Conservation (phyloP, 2,329 filamentous ascomycete genomes). For the Penicillium palitans region DNA sequence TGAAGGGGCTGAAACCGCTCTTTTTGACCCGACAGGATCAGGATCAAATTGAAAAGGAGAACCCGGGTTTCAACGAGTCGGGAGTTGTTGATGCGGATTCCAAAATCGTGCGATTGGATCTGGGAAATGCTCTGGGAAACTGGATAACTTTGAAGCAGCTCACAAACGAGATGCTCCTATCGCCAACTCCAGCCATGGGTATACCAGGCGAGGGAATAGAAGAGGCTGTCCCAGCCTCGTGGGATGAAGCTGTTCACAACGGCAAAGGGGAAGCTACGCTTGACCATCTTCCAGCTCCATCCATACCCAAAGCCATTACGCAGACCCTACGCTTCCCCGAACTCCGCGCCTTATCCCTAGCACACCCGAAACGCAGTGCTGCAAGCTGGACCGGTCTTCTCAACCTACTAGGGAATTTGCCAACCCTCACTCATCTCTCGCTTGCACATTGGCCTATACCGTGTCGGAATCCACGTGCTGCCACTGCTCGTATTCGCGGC, state of each 20-base stretch:
- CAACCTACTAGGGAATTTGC: slow-evolving; percentile 52
- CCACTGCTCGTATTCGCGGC: slow-evolving; percentile 46
- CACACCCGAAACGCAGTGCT: slow-evolving; percentile 46
- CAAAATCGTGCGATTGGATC: slow-evolving; percentile 54
- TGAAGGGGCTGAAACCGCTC: slow-evolving; percentile 52
- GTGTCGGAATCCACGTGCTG: slow-evolving; percentile 56
- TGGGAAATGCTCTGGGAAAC: slow-evolving; percentile 52
- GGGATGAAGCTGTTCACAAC: slow-evolving; percentile 40
- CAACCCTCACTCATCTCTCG: slow-evolving; percentile 62
- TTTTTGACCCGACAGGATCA: slow-evolving; percentile 38
- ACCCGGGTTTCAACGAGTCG: slow-evolving; percentile 5
- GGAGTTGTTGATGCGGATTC: slow-evolving; percentile 31
- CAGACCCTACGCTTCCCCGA: slow-evolving; percentile 48
- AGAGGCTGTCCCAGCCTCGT: slow-evolving; percentile 38
- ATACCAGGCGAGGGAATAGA: slow-evolving; percentile 3
- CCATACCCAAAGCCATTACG: slow-evolving; percentile 25
- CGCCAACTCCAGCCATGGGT: slow-evolving; percentile 13
- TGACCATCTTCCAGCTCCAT: background rate
- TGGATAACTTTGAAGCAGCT: slow-evolving; percentile 53
- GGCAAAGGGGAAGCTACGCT: background rate
- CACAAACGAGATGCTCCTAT: slow-evolving; percentile 43
- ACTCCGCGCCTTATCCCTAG: slow-evolving; percentile 60
- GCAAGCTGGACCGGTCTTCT: slow-evolving; percentile 59
- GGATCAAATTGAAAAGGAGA: slow-evolving; percentile 10
- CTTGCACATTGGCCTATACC: slow-evolving; percentile 63